phyloP scores from a whole-genome alignment of 352 stramenopile genomes.

The Paralagenidium karlingii region DNA sequence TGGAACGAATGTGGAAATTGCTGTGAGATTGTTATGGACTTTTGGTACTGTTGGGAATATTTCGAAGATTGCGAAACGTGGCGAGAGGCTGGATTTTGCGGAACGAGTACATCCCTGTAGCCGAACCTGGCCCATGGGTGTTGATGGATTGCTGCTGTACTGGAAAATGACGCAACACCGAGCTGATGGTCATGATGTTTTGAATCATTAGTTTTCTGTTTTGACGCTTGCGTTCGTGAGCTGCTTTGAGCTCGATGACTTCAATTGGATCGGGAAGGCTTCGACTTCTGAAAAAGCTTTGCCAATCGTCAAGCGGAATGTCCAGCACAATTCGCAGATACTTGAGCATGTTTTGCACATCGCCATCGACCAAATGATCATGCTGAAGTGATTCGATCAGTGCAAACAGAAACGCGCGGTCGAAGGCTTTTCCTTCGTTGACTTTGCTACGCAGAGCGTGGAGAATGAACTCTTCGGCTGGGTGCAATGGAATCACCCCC shows the following conservation, averaged over 20 bases:
- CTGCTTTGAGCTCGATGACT: slow-evolving; percentile 12
- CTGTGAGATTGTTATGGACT: no score
- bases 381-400: slow-evolving; percentile 26
- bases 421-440: slow-evolving; percentile 29
- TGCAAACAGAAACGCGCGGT: slow-evolving; percentile 19
- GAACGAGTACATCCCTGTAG: no score
- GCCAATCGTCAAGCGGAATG: slow-evolving; percentile 24
- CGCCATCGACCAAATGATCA: slow-evolving; percentile 24
- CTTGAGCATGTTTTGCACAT: slow-evolving; percentile 36
- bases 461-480: slow-evolving; percentile 39
- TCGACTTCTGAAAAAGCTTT: slow-evolving; percentile 22
- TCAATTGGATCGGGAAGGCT: slow-evolving; percentile 17
- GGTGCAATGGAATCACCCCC: slow-evolving; percentile 11
- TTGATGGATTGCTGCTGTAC: no score
- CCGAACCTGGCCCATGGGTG: no score
- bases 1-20: no score
- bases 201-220: background rate
- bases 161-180: slow-evolving; percentile 17
- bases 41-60: no score
- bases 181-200: slow-evolving; percentile 12
- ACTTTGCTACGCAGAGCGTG: slow-evolving; percentile 28
- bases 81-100: no score
- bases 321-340: slow-evolving; percentile 23
- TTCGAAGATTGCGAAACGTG: no score
- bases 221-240: slow-evolving; percentile 5